Base-by-base conservation (phyloP, 1,139 yeast genomes). In the Pneumocystis sp. region DNA sequence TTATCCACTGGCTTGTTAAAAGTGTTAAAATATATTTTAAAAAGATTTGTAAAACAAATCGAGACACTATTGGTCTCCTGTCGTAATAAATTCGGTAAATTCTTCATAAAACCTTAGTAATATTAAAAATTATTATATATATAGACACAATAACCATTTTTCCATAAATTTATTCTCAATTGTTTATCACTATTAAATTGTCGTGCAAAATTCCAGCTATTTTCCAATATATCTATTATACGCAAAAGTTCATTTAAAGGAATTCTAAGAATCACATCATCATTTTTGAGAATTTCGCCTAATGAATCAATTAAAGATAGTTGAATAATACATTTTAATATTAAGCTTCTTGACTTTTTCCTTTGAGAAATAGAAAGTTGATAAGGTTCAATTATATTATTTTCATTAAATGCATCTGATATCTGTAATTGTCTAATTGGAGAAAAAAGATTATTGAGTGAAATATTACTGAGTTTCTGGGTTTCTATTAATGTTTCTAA, bases 31-130 rank as follows among this genome's bases (percentile, higher is more conserved):
- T 89, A 90, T 74, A 93, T 78, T 70, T 87, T 81, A 79, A 93
- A 87, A 80, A 89, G 80, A 63, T 90, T 82, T 70, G 86, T 85
- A 69, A 93, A 84, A 74, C 85, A 87, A 1, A 90, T 96, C 1
- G 96, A 93, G 1, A 96, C 87, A 0, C 97, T 84, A 31, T 90
- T 85, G 0, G 95, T 85, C 75, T 95, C 98, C 75, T 95, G 98
- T 71, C 89, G 88, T 70, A 91, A 78, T 70, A 95, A 78, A 72
- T 93, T 95, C 31, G 99, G 98, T 68, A 91, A 80, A 73, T 93
- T 87, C 72, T 89, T 96, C 77, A 91, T 93, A 50, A 90, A 85
- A 1, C 97, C 96, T 10, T 95, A 89, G 12, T 25, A 59, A 42
- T 39, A 21, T 40, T 59, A 40, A 15, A 59, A 40, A 59, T 40